Evolutionary conservation across 2,329 filamentous ascomycete species (phyloP), one percentile per base, ranked within the genome.

Genomic region (Graphium sp.): DNA sequence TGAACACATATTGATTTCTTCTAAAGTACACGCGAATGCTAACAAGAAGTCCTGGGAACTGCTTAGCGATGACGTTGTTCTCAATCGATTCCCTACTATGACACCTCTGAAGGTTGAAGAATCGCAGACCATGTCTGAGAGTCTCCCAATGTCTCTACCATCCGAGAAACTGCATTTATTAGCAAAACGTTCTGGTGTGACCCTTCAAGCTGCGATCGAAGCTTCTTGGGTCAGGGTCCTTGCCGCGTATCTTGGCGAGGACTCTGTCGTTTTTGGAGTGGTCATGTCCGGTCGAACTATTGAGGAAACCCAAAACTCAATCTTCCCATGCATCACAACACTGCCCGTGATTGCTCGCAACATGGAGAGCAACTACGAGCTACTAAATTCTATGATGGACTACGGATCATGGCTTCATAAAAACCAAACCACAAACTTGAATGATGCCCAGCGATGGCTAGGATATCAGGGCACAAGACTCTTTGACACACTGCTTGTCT

Each of bases 401-500:
- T 67, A 67, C 26, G 85, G 79, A 41, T 60, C 66, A 1, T 51
- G 58, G 5, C 52, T 84, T 1, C 65, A 77, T 26, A 72, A 71
- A 33, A 58, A 83, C 41, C 81, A 89, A 36, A 75, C 77, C 39
- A 69, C 70, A 0, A 70, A 82, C 1, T 55, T 93, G 6, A 59
- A 64, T 4, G 66, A 70, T 18, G 74, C 92, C 7, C 81, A 91
- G 40, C 70, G 65, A 28, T 76, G 74, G 62, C 60, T 81, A 12
- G 74, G 73, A 1, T 61, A 68, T 33, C 56, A 74, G 1, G 68
- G 75, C 15, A 62, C 67, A 6, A 55, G 64, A 1, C 57, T 89
- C 0, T 93, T 94, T 39, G 84, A 94, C 42, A 87, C 83, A 0
- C 58, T 94, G 2, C 70, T 94, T 34, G 77, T 82, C 1, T 87